Evolutionary conservation across 2,329 filamentous ascomycete species (phyloP), one percentile per base, ranked within the genome.

Genomic region (Aspergillus fijiensis): DNA sequence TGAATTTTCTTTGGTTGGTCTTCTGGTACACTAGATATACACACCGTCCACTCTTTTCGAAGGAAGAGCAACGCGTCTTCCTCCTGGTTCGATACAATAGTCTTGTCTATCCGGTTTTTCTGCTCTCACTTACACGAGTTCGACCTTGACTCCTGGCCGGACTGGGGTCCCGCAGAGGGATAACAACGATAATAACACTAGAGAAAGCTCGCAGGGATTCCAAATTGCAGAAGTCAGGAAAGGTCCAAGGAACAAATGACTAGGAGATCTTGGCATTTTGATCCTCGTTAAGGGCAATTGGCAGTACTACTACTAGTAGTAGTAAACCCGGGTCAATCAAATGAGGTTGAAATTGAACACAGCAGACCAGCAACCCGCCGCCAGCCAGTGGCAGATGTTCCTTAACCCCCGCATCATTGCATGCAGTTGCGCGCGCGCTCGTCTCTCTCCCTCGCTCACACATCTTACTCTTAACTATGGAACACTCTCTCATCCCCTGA

Each of bases 311-410:
- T 35, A 16, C 16, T 16, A 45, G 16, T 45, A 42, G 39, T n/a
- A 45, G 39, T 45, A 45, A 45, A 45, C 39, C 39, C 39, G 39
- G 33, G 39, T 16, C 39, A 45, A 16, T 45, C 14, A 45, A 7
- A 7, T 45, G 39, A 45, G 39, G 57, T 62, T 62, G 50, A 67
- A 59, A 16, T 45, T 45, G 39, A 45, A 45, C 39, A 45, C 39
- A 45, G 39, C 39, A 45, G 39, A 45, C 39, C 56, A 60, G 48
- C 56, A 53, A 21, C n/a, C 16, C 25, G 51, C 52, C 53, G 49
- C 53, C 50, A 63, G 63, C 69, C 69, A 72, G 67, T 70, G 60
- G 67, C 60, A 61, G 58, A 60, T 57, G 66, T 68, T 72, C 67
- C 68, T 70, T 16, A 21, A 64, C 63, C 65, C 64, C 67, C 69